Evolutionary conservation across 306 rosid genomes (phyloP), one percentile per base, ranked within the genome.

Genomic region (Senna siamea): DNA sequence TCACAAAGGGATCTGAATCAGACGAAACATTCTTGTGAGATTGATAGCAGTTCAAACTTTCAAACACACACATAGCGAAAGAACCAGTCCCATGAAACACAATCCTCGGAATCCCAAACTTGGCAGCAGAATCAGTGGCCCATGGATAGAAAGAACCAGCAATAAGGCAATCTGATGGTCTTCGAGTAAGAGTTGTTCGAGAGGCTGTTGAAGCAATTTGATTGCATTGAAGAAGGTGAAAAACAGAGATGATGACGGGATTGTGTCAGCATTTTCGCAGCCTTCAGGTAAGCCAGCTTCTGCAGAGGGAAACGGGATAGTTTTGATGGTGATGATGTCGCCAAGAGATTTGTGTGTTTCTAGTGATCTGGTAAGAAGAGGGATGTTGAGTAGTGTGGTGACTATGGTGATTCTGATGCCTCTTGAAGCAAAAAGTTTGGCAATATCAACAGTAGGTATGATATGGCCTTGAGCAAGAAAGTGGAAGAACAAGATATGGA

Each of bases 81-180:
- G 66, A 76, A 30, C 87, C 3, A 2, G 51, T 54, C 5, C 85
- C 85, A 19, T 70, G 73, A 32, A 87, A 87, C 37, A 50, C 59
- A 18, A 84, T 14, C 71, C 81, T 70, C 0, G 87, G 91, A 26
- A 84, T 79, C 0, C 59, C 76, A 7, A 56, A 15, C 26, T 81
- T 77, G 0, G 70, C 37, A 0, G 87, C 78, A 1, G 64, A 73
- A 7, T 84, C 80, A n/a, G 67, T 56, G 0, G 80, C 66, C 89
- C 87, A 87, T 1, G 40, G 40, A 37, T 4, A 37, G 40, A 37
- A 37, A 7, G 8, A 37, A 37, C 8, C 40, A 37, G 8, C 40
- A 37, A 37, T 37, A 37, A 37, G 40, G 40, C 40, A 37, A 37
- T 37, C 4, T 37, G 40, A 2, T 1, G 47, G 47, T 41, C 13